Base-by-base conservation (phyloP, 2,329 filamentous ascomycete species). In the Exophiala oligosperma region DNA sequence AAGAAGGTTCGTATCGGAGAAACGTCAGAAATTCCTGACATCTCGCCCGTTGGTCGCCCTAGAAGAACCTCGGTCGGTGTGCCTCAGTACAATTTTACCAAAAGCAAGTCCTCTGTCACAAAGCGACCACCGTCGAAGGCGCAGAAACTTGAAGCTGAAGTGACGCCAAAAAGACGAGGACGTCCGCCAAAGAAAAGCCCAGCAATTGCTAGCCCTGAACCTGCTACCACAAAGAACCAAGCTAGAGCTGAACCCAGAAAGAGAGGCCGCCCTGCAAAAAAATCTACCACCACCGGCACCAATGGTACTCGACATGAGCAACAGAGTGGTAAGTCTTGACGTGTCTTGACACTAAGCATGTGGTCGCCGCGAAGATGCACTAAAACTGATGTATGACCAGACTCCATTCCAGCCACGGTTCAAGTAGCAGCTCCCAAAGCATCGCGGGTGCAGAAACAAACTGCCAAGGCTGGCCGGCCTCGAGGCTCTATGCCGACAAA, bases 1-100 rank as follows among this genome's bases (percentile, higher is more conserved):
- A 64, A 64, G 57, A 62, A 59, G 43, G 62, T 58, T 52, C 60
- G 62, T 21, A 60, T 63, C 21, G 57, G 52, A 38, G 38, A 43
- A n/a, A 49, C 52, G 11, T 50, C 54, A 26, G 35, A 51, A 9
- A 58, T 58, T 29, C 49, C 51, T 37, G 53, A 63, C 21, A 26
- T 51, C n/a, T 57, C 59, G 14, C 35, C 57, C 17, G 24, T 53
- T 23, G 62, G 65, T 14, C 54, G 65, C 14, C 61, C 63, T 21
- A 67, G 56, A 54, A 53, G 65, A 52, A 46, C 48, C 6, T 54
- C 61, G 23, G 59, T 57, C 28, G 43, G 54, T 52, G 49, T 59
- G n/a, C 61, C 63, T n/a, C 38, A 59, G 8, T 66, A 66, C 54
- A 54, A 55, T 12, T 35, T 57, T 32, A 52, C 41, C 3, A 46